Evolutionary conservation across 495 filamentous ascomycete genomes (phyloP).

Genomic region (Cryomyces minteri): DNA sequence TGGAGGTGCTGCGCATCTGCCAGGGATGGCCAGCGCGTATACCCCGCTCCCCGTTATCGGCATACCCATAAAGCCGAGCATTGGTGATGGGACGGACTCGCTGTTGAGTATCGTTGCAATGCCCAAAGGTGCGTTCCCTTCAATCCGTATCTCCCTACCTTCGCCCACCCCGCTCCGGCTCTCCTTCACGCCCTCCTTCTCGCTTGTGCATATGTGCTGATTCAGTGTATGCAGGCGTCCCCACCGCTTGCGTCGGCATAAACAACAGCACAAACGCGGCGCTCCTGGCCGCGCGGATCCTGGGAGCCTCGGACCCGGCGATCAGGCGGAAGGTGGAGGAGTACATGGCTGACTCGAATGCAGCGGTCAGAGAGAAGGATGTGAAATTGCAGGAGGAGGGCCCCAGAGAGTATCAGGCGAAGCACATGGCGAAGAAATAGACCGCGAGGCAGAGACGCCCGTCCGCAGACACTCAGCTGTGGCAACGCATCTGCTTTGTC

Average conservation of each 20-base stretch:
- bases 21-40: slow-evolving; percentile 78
- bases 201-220: too few species aligned
- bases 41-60: slow-evolving; percentile 87
- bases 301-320: slow-evolving; percentile 46
- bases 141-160: too few species aligned
- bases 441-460: too few species aligned
- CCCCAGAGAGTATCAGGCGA: slow-evolving; percentile 49
- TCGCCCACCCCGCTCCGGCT: too few species aligned
- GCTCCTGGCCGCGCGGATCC: slow-evolving; percentile 66
- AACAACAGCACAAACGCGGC: slow-evolving; percentile 91
- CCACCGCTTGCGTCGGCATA: slow-evolving; percentile 78
- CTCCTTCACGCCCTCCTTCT: too few species aligned
- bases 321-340: slow-evolving; percentile 41
- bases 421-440: slow-evolving; percentile 21
- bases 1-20: slow-evolving; percentile 79
- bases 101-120: slow-evolving; percentile 85
- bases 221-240: slow-evolving; percentile 24
- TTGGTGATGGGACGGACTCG: slow-evolving; percentile 77
- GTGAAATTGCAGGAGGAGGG: slow-evolving; percentile 46
- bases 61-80: slow-evolving; percentile 73
- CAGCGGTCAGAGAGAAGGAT: slow-evolving; percentile 45
- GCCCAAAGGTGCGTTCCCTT: slow-evolving; percentile 30
- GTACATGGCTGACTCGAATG: slow-evolving; percentile 46
- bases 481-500: too few species aligned
- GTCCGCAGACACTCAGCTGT: too few species aligned